These are phyloP conservation scores for Pyrenochaeta sp. DNA, from an alignment of 2,329 filamentous ascomycete genomes.

Conservation along the genomic window DNA sequence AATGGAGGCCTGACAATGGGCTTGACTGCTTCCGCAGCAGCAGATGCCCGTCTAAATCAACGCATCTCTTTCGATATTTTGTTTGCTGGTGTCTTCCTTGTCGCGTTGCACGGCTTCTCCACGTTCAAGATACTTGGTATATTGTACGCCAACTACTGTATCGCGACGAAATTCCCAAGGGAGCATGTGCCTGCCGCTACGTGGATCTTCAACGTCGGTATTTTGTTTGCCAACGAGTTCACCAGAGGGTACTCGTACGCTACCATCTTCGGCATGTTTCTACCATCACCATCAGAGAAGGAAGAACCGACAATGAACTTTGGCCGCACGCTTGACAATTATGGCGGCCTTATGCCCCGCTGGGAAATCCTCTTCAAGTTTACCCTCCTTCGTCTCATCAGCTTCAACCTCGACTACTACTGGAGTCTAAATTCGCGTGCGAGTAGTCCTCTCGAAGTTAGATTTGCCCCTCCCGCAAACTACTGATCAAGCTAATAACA, in stretches of 20 bases:
- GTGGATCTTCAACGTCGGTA: constrained; percentile 88
- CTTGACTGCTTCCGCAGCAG: constrained; percentile 58
- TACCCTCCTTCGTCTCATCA: constrained; percentile 89
- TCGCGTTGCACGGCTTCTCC: constrained; percentile 84
- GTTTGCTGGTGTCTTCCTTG: constrained; percentile 82
- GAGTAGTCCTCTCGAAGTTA: constrained; percentile 79
- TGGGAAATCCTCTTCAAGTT: constrained; percentile 99
- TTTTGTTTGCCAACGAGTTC: constrained; percentile 90
- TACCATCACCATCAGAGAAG: constrained; percentile 53
- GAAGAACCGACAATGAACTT: constrained; percentile 62
- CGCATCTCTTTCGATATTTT: constrained; percentile 81
- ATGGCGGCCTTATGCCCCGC: constrained; percentile 82
- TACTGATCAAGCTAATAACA: constrained; percentile 64
- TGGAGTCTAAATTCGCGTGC: constrained; percentile 78
- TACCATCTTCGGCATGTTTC: constrained; percentile 65
- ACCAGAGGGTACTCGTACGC: constrained; percentile 78
- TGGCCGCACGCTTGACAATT: constrained; percentile 77
- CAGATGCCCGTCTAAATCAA: constrained; percentile 65
- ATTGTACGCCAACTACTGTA: constrained; percentile 79
- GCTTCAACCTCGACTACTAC: constrained; percentile 96
- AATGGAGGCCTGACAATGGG: constrained; percentile 51
- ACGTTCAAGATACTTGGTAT: constrained; percentile 83
- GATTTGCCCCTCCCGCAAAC: constrained; percentile 1
- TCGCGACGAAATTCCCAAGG: constrained; percentile 77
- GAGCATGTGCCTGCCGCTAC: constrained; percentile 76